Base-by-base conservation (phyloP, 2,329 filamentous ascomycete genomes). In the Rutstroemia sp. region DNA sequence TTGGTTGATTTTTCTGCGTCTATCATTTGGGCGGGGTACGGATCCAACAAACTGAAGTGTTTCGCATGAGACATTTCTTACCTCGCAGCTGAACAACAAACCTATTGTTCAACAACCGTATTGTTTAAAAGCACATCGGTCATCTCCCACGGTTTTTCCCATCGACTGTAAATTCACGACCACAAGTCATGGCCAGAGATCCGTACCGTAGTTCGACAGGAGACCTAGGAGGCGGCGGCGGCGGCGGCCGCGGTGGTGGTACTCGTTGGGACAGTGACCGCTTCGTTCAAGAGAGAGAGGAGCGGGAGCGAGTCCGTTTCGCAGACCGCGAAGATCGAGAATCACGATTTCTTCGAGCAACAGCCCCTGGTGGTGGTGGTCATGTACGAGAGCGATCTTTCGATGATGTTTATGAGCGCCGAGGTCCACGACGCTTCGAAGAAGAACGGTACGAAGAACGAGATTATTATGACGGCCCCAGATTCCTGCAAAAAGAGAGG, bases 191-290 rank as follows among this genome's bases (percentile, higher is more conserved):
- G 62, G 65, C 60, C 49, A 64, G 60, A 42, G 70, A 71, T 67
- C 65, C 69, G 34, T 68, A 68, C 51, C 67, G 66, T 57, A 23
- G 8, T 44, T 60, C 65, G 7, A 65, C 66, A 41, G 69, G 68
- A 27, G 70, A 72, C 59, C 61, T 73, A 38, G 71, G 71, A 58
- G 72, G 72, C 56, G 58, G 58, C 58, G 65, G 68, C 51, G 58
- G 58, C 57, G 65, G 68, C 51, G 71, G 71, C 58, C 72, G 72
- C 56, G 58, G 64, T 48, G 39, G 56, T 21, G 64, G 59, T 9
- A 59, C 67, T 37, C 72, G 76, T 63, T 84, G 79, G 79, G 80
- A 84, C 64, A 75, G 74, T 48, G 80, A 81, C 60, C 80, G 80
- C 60, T 76, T 79, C 64, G 61, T 67, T 38, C 30, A 34, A 34